Conservation (phyloP, 495 filamentous ascomycete species). For the Penicillium cinerascens region DNA sequence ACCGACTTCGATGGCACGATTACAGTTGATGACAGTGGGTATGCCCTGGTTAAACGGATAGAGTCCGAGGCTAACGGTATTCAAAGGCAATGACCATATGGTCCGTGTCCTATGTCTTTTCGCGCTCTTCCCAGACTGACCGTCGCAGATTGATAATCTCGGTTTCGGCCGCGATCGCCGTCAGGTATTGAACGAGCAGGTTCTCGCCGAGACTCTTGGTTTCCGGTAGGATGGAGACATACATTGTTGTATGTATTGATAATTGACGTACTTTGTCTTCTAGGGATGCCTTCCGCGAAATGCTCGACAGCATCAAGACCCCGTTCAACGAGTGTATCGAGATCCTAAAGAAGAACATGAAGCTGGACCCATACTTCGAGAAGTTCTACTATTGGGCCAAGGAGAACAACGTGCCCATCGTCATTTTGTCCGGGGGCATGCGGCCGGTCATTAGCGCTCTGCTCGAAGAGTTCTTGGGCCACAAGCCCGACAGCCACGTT, state of each 20-base stretch:
- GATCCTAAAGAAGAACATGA: constrained; percentile 73
- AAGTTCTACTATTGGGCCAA: constrained; percentile 80
- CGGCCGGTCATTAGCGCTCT: constrained; percentile 82
- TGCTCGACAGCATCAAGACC: constrained; percentile 77
- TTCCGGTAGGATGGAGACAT: constrained; percentile 57
- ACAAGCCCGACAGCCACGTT: constrained; percentile 60
- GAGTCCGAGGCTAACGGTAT: constrained; percentile 17
- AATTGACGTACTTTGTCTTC: not conserved
- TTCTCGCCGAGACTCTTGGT: constrained; percentile 59
- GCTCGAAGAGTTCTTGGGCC: constrained; percentile 71
- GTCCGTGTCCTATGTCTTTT: constrained; percentile 31
- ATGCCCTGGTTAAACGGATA: not conserved
- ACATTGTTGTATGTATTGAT: not conserved
- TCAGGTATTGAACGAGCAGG: constrained; percentile 61
- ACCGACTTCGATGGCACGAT: constrained; percentile 98
- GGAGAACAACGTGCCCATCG: constrained; percentile 81
- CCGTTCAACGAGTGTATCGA: constrained; percentile 79
- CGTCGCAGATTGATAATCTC: constrained; percentile 74
- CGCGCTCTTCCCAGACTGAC: constrained; percentile 9
- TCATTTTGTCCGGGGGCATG: constrained; percentile 90
- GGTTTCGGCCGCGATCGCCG: constrained; percentile 72
- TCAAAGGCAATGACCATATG: constrained; percentile 80
- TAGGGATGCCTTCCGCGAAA: constrained; percentile 77
- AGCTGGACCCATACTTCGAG: constrained; percentile 79
- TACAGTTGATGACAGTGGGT: constrained; percentile 76